Base-by-base conservation (phyloP, 495 filamentous ascomycete genomes). In the Aspergillus ostianus region DNA sequence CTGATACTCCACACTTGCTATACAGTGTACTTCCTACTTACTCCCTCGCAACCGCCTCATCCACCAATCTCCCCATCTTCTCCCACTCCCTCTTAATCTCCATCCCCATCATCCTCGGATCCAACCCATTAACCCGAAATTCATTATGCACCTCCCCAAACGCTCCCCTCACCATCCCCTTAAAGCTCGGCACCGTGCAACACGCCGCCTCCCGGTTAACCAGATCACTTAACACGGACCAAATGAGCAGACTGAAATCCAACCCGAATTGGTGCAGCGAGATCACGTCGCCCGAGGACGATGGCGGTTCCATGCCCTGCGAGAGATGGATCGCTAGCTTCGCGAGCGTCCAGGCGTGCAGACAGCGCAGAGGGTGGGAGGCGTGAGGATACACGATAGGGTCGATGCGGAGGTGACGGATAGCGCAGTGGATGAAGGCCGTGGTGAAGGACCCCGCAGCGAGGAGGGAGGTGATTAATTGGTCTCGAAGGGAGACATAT, bases 301-400 rank as follows among this genome's bases (percentile, higher is more conserved):
- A 47, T 17, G 64, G 51, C 12, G 57, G 50, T 52, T 70, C 62
- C 47, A 69, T 59, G 3, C 64, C 67, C 52, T 72, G 70, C 0
- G 72, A 77, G 17, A 77, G 58, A n/a, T 73, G 70, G 5, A 77
- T 67, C 0, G 70, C 71, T 10, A 79, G 55, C 26, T 74, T 73
- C 2, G 73, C 65, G 0, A 82, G 53, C 27, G 74, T 60, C 75
- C 75, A 80, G 21, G 68, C 75, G 64, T 80, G 76, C 21, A 80
- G 58, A 5, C 75, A 67, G 5, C 80, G 71, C 5, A 81, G 66
- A 0, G 80, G 80, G 60, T 83, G 78, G 1, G 62, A 67, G 6
- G 65, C 62, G 36, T 57, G 56, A 19, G 53, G 54, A 51, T 75
- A 79, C 3, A 78, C 60, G 1, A 68, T 29, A 0, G 74, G 72